A percentile compares a stretch with the other conserved stretches of the same genome.
phyloP scores from a whole-genome alignment of 495 filamentous ascomycete species.

The Cercophora samala region DNA sequence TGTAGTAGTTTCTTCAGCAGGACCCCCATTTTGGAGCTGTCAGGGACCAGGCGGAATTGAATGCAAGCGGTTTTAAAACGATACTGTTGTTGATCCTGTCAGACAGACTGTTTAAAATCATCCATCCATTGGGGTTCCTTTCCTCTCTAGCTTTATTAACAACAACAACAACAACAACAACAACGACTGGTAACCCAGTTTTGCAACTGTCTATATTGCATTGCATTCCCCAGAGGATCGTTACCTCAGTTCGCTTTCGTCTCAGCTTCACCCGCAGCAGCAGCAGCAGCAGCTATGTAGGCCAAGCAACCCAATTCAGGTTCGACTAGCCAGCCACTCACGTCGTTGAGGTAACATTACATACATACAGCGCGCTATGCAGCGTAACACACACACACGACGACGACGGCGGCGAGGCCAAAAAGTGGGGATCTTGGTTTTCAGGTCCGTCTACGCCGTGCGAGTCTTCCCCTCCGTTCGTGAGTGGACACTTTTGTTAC shows the following conservation, averaged over 20 bases:
- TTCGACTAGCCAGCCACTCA: constrained; percentile 7
- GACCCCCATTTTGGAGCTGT: not conserved
- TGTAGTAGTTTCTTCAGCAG: not conserved
- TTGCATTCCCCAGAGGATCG: not conserved
- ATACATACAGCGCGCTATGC: not conserved
- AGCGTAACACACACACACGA: not conserved
- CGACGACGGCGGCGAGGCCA: not conserved
- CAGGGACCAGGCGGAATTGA: not conserved
- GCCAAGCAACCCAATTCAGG: not conserved
- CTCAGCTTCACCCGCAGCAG: not conserved
- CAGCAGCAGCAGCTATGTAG: too few relatives aligned
- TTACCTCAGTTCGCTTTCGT: not conserved
- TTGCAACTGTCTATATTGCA: not conserved
- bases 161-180: not conserved
- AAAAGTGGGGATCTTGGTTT: not conserved
- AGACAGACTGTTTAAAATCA: too few relatives aligned
- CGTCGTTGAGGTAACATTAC: constrained; percentile 13
- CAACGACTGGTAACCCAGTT: not conserved
- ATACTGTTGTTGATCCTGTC: not conserved
- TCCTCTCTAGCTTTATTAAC: too few relatives aligned
- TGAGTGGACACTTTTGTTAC: not conserved
- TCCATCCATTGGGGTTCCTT: too few relatives aligned
- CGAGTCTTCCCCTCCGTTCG: not conserved
- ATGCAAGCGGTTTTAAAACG: not conserved
- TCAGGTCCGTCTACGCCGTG: not conserved